Evolutionary conservation across 2,329 filamentous ascomycete genomes (phyloP), one percentile per base, ranked within the genome.

Genomic region (Mollisiaceae sp.): DNA sequence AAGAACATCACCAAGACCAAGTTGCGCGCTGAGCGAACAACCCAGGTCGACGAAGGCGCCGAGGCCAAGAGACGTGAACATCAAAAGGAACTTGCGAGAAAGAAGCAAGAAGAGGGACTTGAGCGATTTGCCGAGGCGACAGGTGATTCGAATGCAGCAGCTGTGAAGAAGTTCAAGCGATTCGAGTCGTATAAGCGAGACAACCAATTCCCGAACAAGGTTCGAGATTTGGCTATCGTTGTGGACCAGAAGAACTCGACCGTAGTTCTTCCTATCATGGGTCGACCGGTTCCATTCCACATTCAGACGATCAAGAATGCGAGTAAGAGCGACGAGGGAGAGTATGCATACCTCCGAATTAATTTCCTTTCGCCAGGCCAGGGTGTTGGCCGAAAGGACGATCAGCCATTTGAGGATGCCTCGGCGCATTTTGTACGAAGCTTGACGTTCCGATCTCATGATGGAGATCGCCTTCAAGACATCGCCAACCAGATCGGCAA

Each of bases 101-200:
- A 94, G 83, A 98, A 97, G 80, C 94, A 97, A 74, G 89, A 90
- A 72, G 91, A 97, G 73, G 95, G 95, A 60, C 79, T 97, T 27
- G 90, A 89, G 20, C 87, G 93, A 69, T 99, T 96, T 76, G 88
- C 92, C 50, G 93, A 97, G 75, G 91, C 92, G 0, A 94, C 91
- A 0, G 91, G 89, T 65, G 92, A 90, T 65, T 85, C 94, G 69
- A 95, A 97, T 74, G 95, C 94, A 39, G 89, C 89, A n/a, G 91
- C 95, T 71, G 91, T 96, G 77, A 98, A 98, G 84, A 97, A 94
- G 80, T 98, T 99, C 84, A 98, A 98, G 82, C 92, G 93, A 63
- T 99, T 98, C 76, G 95, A 99, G 79, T 99, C 95, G 0, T 99
- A 99, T 82, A 99, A 98, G 83, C 89, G 94, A 67, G 95, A 98